Evolutionary conservation across 108 stramenopile genomes (phyloP).

Genomic region (Cyclostephanos tholiformis): DNA sequence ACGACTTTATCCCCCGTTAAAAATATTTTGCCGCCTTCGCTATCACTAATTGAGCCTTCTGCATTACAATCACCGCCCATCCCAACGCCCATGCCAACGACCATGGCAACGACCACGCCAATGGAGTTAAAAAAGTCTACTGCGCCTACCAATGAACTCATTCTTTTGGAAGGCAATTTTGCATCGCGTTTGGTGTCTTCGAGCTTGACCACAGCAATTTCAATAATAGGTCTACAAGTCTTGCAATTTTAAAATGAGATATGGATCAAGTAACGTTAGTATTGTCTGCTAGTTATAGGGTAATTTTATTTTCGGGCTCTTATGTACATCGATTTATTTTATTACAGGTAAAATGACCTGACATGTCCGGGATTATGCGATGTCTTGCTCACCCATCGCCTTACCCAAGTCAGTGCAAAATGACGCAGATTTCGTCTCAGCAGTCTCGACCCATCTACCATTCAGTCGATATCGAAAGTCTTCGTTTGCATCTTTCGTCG

Average conservation of each 20-base stretch:
- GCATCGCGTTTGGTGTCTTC: not conserved
- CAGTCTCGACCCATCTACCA: conserved; percentile 40
- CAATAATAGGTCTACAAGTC: too few species aligned
- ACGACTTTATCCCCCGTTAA: not conserved
- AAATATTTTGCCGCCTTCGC: conserved; percentile 1
- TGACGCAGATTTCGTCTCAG: conserved; percentile 28
- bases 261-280: too few species aligned
- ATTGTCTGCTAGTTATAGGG: too few species aligned
- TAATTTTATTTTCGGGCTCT: too few species aligned
- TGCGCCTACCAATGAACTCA: not conserved
- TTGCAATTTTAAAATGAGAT: too few species aligned
- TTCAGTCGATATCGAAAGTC: conserved; percentile 28
- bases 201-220: not conserved
- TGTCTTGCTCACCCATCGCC: conserved; percentile 29
- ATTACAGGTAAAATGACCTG: not conserved
- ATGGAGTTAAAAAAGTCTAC: too few species aligned
- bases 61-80: not conserved
- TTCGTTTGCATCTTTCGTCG: not conserved
- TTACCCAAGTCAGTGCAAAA: conserved; percentile 42
- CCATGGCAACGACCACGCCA: too few species aligned
- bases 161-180: conserved; percentile 2
- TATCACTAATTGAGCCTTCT: not conserved
- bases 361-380: conserved; percentile 12
- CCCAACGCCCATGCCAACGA: not conserved
- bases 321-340: not conserved